Base-by-base conservation (phyloP, 345 rosid genomes). In the Eucalyptus shirleyi region DNA sequence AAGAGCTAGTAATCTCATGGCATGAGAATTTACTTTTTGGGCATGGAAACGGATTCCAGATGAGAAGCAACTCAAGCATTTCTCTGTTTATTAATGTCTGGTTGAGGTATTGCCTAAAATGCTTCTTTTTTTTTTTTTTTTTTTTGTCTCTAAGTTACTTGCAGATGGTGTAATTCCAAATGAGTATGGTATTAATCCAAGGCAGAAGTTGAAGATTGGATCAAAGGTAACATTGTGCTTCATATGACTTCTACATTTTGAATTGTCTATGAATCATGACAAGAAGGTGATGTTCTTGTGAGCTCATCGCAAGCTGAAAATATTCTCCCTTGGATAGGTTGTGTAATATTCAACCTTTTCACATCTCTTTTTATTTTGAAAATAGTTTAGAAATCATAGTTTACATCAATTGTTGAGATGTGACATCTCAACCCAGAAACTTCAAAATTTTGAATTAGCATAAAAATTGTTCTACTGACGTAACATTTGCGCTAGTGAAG, bases 131-230 rank as follows among this genome's bases (percentile, higher is more conserved):
- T 12, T 49, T 12, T 65, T 89, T 44, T 82, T 89, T 90, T 90
- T 88, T 87, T 60, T 90, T 86, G 88, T 93, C 85, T 92, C 94
- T 92, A 94, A 98, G 99, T 90, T 95, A 90, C 99, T 98, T 86
- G 90, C 99, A 89, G 99, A 98, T 93, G 99, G 99, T 91, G 99
- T 98, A 89, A 96, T 98, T 83, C 99, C 99, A 88, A 98, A 98
- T 88, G 99, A 96, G 93, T 98, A 97, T 89, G 99, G 99, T 87
- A 95, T 98, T 89, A 97, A 98, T 95, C 99, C 99, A 88, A 94
- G 95, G 88, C 98, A 98, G 92, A 98, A 96, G 93, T 93, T 98
- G 91, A 96, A 96, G 93, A 97, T 98, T 80, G 99, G 99, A 88
- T 98, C 99, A 53, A 96, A 97, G 99, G 99, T 98, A 88, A 86